Evolutionary conservation across 1,284 basidiomycete species (phyloP), one percentile per base, ranked within the genome.

Genomic region (Gomphus bonarii): DNA sequence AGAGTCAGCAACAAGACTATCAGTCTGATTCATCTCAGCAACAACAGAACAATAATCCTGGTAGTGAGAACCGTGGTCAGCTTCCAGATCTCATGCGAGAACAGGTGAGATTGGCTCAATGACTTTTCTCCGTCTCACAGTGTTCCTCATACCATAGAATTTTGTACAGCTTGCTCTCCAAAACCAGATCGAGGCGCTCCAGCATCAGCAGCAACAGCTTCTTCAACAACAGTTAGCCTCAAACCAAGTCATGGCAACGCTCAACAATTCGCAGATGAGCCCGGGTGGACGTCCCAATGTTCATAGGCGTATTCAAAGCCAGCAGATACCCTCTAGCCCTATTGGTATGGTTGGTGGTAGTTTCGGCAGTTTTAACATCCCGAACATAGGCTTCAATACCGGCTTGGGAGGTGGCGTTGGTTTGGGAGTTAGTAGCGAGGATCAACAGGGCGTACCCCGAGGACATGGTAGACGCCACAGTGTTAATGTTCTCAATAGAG

Each of bases 381-480:
- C 77, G 59, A 75, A 81, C 3, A 85, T 88, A 77, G 79, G 80
- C 55, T 84, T 88, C 64, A 86, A 88, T 63, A 78, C 76, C 54
- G 80, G 75, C 58, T 68, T 87, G 12, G 78, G 75, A 35, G 67
- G 88, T 60, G 82, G 79, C 30, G 69, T 87, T 42, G 40, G 49
- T 36, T 46, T 51, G 25, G 56, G 56, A 16, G 25, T 43, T 6
- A n/a, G 31, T 14, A 87, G 88, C 64, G 78, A 77, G 14, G 84
- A 86, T 64, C 68, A 77, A 48, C 73, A 80, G 64, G 78, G 79
- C 50, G 70, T 88, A 55, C 86, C 87, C 55, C 83, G 86, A 61
- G 90, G 90, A 30, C 95, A 99, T 68, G 88, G 89, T 50, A 81
- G 95, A 57, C 81, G 95, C 61, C 95, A 97, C 72, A 95, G 92